Evolutionary conservation across 441 rosid genomes (phyloP).

Genomic region (Melastoma candidum): DNA sequence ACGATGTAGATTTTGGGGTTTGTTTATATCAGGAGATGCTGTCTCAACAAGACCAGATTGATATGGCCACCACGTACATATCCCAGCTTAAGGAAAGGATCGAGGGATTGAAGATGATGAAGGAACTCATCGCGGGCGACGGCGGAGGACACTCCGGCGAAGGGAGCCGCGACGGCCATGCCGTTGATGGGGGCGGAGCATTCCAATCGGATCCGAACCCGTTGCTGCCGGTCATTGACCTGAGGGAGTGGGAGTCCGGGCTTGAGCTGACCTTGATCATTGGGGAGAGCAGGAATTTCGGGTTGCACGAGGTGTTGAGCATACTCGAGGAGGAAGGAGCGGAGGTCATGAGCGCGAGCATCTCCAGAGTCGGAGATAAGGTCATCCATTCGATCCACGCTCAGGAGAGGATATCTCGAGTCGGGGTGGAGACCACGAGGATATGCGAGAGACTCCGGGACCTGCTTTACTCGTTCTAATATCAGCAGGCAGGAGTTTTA

Average conservation of each 20-base stretch:
- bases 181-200: not conserved
- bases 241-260: conserved; percentile 30
- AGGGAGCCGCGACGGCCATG: no score
- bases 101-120: conserved; percentile 28
- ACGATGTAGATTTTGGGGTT: not conserved
- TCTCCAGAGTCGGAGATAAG: conserved; percentile 29
- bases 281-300: conserved; percentile 33
- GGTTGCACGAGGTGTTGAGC: conserved; percentile 28
- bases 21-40: conserved; percentile 19
- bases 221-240: conserved; percentile 27
- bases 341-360: conserved; percentile 38
- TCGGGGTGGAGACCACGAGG: conserved; percentile 53
- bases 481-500: no score
- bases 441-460: conserved; percentile 31
- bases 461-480: conserved; percentile 10
- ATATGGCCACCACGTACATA: conserved; percentile 37
- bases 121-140: conserved; percentile 21
- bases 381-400: conserved; percentile 49
- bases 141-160: not conserved
- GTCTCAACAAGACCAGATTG: conserved; percentile 41
- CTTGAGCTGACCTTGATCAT: conserved; percentile 36
- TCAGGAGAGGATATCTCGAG: conserved; percentile 42
- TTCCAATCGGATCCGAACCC: conserved; percentile 1
- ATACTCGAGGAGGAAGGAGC: conserved; percentile 56
- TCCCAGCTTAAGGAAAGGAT: conserved; percentile 27